Percentiles rank a stretch among this genome's conserved stretches.
These are phyloP conservation scores for Macrotyloma uniflorum DNA, from an alignment of 306 rosid species.

Conservation along the genomic window DNA sequence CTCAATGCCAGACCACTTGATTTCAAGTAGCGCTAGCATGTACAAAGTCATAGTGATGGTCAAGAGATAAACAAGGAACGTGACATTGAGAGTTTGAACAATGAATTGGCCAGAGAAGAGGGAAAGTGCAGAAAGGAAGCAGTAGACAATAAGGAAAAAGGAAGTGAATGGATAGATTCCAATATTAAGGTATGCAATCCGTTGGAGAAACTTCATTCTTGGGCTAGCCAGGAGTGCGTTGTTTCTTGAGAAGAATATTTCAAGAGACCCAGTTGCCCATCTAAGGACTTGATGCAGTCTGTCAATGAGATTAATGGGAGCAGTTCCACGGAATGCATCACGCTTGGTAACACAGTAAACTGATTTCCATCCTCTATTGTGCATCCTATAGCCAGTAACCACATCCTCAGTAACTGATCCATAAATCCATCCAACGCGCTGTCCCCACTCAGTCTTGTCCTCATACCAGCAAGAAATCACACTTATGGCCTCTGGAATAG, in stretches of 20 bases:
- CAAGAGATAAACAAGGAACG: conserved; percentile 81
- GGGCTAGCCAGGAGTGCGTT: conserved; percentile 88
- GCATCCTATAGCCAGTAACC: conserved; percentile 97
- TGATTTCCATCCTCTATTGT: conserved; percentile 95
- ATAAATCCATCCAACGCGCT: conserved; percentile 97
- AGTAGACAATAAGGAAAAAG: conserved; percentile 89
- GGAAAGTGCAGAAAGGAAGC: conserved; percentile 96
- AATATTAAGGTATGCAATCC: conserved; percentile 92
- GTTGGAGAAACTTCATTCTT: conserved; percentile 81
- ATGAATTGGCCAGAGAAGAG: conserved; percentile 98
- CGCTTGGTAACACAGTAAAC: conserved; percentile 96
- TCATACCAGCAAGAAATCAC: conserved; percentile 99
- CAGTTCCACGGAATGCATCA: conserved; percentile 95
- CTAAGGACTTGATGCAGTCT: conserved; percentile 94
- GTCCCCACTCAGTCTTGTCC: conserved; percentile 97
- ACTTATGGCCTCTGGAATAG: conserved; percentile 94
- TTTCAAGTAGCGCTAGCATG: conserved; percentile 90
- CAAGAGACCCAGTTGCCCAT: conserved; percentile 98
- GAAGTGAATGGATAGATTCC: conserved; percentile 97
- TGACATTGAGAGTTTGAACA: conserved; percentile 81
- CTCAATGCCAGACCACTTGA: conserved; percentile 92
- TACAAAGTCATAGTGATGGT: conserved; percentile 71
- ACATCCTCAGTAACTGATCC: conserved; percentile 99
- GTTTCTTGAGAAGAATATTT: conserved; percentile 95
- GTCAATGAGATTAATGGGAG: conserved; percentile 94